Evolutionary conservation across 768 basidiomycete species (phyloP).

Genomic region (Termitomyces sp.): DNA sequence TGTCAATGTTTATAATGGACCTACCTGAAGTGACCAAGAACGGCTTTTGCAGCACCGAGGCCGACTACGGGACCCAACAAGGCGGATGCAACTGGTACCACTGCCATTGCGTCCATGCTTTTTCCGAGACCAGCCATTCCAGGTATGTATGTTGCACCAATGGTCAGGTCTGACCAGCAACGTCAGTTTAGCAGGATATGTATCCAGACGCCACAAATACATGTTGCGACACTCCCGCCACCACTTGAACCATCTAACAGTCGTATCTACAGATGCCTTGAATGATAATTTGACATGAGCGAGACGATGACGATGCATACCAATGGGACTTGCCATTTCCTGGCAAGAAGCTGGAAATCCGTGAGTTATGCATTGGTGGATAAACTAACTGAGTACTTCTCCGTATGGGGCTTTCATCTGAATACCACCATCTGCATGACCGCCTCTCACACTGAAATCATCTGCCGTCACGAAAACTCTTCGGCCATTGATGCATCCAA

Average conservation of each 20-base stretch:
- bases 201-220: conserved; percentile 14
- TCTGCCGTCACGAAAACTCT: conserved; percentile 36
- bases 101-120: conserved; percentile 33
- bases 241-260: conserved; percentile 38
- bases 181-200: neutral
- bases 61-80: conserved; percentile 36
- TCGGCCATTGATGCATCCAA: conserved; percentile 26
- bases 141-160: conserved; percentile 36
- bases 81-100: conserved; percentile 33
- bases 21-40: conserved; percentile 33
- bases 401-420: conserved; percentile 33
- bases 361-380: neutral
- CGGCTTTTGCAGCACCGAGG: conserved; percentile 35
- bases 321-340: conserved; percentile 30
- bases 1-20: neutral
- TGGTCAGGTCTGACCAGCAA: conserved; percentile 22
- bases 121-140: conserved; percentile 27
- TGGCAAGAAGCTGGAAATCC: conserved; percentile 23
- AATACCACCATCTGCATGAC: conserved; percentile 39
- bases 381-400: conserved; percentile 23
- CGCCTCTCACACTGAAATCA: conserved; percentile 38
- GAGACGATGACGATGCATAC: conserved; percentile 16
- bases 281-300: neutral
- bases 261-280: conserved; percentile 22
- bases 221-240: conserved; percentile 35